These are phyloP conservation scores for Xylaria sp. DNA, from an alignment of 2,329 filamentous ascomycete genomes.

Conservation along the genomic window DNA sequence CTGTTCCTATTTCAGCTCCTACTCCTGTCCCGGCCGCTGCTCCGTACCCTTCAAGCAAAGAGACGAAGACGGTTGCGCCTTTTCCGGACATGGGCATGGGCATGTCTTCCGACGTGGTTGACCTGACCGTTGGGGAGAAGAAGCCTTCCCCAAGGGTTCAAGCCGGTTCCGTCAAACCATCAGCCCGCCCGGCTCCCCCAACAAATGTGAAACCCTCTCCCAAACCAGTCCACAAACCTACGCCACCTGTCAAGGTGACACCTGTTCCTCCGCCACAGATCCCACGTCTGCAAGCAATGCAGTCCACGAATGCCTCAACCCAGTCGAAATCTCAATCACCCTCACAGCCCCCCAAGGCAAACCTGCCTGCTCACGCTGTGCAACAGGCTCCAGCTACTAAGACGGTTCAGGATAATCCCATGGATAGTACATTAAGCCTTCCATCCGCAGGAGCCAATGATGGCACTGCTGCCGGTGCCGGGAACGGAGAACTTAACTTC, in stretches of 20 bases:
- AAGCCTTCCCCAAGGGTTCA: constrained; percentile 45
- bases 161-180: constrained; percentile 39
- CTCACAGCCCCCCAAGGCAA: constrained; percentile 28
- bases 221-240: constrained; percentile 41
- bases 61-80: constrained; percentile 61
- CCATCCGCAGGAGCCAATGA: constrained; percentile 32
- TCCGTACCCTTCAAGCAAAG: constrained; percentile 51
- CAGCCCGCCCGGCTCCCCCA: constrained; percentile 36
- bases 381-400: constrained; percentile 40
- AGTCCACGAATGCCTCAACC: constrained; percentile 39
- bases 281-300: constrained; percentile 41
- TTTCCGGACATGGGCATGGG: constrained; percentile 68
- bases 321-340: constrained; percentile 38
- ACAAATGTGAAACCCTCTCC: constrained; percentile 48
- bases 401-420: constrained; percentile 40
- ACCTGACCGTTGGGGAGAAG: constrained; percentile 45
- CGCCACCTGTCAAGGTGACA: constrained; percentile 43
- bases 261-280: constrained; percentile 47
- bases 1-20: constrained; percentile 4
- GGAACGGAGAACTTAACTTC: constrained; percentile 60
- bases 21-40: constrained; percentile 23
- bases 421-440: constrained; percentile 38
- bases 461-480: constrained; percentile 33
- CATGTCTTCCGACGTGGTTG: constrained; percentile 50
- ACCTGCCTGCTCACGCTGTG: constrained; percentile 31